Evolutionary conservation across 2,329 filamentous ascomycete species (phyloP), one percentile per base, ranked within the genome.

Genomic region (Epichloe gansuensis): DNA sequence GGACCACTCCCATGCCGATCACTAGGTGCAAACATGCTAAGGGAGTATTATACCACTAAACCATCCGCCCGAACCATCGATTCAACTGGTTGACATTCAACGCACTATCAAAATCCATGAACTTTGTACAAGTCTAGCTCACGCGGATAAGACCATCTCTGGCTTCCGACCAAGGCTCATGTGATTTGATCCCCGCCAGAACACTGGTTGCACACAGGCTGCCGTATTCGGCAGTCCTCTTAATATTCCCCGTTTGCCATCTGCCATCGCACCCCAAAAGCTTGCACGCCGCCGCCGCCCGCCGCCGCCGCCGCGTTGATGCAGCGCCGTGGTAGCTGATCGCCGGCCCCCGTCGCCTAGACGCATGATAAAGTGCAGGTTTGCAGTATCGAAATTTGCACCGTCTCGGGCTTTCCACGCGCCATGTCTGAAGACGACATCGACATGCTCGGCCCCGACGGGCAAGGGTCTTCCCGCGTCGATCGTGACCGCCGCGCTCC

Each of bases 401-500:
- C 25, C 25, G 51, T 41, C 46, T 11, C 42, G 0, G 45, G 28
- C 45, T 13, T 45, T 46, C 49, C 49, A 34, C 38, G 51, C 50
- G 49, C 53, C 59, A 69, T 70, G 68, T 70, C 68, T 50, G 68
- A 70, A 54, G 68, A 70, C 57, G 68, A 70, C 56, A 57, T 61
- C 56, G 68, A 70, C 52, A 59, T 63, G 54, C 60, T 67, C 56
- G 67, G 62, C 62, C 61, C 63, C 46, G 68, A 70, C 55, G 66
- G 65, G 50, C 64, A 65, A 51, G 58, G 57, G 47, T 58, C 61
- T 50, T 58, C 61, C 48, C 64, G 65, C 51, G 63, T 69, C 54
- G 68, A 70, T 56, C 67, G 68, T 56, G 68, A 70, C 55, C 62
- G 68, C 56, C 67, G 71, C 50, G 69, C 71, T 35, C 77, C 78